A percentile compares a stretch with the other conserved stretches of the same genome.
These are phyloP conservation scores for Naegleria gruberi DNA, from an alignment of 208 protist genomes.

Conservation along the genomic window DNA sequence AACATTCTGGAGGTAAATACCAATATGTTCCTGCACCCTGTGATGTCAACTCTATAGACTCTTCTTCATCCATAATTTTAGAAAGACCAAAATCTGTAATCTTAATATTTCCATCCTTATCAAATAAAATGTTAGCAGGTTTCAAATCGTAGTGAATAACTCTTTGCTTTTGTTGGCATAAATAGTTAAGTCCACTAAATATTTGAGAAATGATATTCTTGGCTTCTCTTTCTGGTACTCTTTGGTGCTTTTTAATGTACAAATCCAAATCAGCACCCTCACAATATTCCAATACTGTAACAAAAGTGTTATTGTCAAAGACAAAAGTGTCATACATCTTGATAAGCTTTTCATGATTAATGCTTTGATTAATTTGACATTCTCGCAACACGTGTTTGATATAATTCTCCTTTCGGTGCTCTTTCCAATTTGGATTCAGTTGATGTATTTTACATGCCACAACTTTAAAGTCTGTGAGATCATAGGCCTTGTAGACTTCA, in stretches of 20 bases:
- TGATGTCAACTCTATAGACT: conserved; percentile 58
- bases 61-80: conserved; percentile 72
- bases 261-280: conserved; percentile 74
- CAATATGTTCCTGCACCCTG: conserved; percentile 71
- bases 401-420: conserved; percentile 74
- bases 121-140: conserved; percentile 69
- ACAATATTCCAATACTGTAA: conserved; percentile 87
- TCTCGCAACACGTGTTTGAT: conserved; percentile 77
- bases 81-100: conserved; percentile 94
- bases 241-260: conserved; percentile 65
- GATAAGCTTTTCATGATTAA: conserved; percentile 68
- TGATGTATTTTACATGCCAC: conserved; percentile 93
- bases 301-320: conserved; percentile 49
- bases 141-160: conserved; percentile 31
- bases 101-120: conserved; percentile 65
- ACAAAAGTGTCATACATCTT: conserved; percentile 15
- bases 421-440: conserved; percentile 68
- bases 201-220: conserved; percentile 71
- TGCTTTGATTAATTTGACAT: conserved; percentile 73
- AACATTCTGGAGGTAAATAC: conserved; percentile 70
- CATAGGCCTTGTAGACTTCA: conserved; percentile 86
- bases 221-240: conserved; percentile 72
- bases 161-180: conserved; percentile 39
- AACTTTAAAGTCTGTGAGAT: conserved; percentile 59
- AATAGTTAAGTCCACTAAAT: conserved; percentile 77